phyloP scores from a whole-genome alignment of 331 rosid species.

The Rosa hybrid region DNA sequence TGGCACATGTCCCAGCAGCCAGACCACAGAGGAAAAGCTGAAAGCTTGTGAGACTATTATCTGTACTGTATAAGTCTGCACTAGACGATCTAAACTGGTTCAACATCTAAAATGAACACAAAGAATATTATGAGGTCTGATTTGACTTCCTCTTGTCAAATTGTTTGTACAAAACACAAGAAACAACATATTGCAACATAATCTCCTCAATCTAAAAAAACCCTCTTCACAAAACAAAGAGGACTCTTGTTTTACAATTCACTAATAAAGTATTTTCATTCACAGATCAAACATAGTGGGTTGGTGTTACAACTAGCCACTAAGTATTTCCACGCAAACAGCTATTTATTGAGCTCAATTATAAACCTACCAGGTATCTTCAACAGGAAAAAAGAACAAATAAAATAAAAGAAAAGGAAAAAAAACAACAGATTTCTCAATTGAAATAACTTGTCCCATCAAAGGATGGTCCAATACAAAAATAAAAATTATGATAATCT shows the following conservation, averaged over 20 bases:
- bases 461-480: slow-evolving; percentile 18
- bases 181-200: neutral
- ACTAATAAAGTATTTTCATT: neutral
- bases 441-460: slow-evolving; percentile 13
- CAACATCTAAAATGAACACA: slow-evolving; percentile 57
- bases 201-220: neutral
- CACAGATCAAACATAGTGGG: neutral
- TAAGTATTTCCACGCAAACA: neutral
- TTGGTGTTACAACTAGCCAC: neutral
- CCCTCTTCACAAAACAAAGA: neutral
- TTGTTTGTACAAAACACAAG: neutral
- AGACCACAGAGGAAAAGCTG: slow-evolving; percentile 83
- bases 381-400: neutral
- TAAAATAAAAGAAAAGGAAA: too few relatives aligned
- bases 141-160: slow-evolving; percentile 6
- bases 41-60: slow-evolving; percentile 58
- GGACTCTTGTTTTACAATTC: neutral
- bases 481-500: slow-evolving; percentile 17
- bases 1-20: slow-evolving; percentile 93
- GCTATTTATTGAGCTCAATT: neutral
- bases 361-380: neutral
- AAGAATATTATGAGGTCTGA: slow-evolving; percentile 13
- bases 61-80: slow-evolving; percentile 24
- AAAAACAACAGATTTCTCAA: neutral
- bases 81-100: slow-evolving; percentile 43